A percentile compares a stretch with the other conserved stretches of the same genome.
These are phyloP conservation scores for Alternaria triticina DNA, from an alignment of 2,329 filamentous ascomycete species.

Conservation along the genomic window DNA sequence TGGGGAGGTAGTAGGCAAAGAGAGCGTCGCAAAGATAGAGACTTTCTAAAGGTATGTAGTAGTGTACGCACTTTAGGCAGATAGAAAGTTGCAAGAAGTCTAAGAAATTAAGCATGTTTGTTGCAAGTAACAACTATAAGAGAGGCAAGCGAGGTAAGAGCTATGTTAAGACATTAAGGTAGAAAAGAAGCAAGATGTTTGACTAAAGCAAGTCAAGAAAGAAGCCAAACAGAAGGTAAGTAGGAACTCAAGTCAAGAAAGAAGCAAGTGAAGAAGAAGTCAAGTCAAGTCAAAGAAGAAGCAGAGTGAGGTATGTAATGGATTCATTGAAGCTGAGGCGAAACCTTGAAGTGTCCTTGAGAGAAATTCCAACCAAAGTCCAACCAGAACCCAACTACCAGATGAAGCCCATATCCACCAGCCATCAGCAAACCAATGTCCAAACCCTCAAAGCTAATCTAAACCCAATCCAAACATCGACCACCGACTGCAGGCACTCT, in stretches of 20 bases:
- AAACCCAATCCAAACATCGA: slow-evolving; percentile 6
- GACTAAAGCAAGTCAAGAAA: not conserved
- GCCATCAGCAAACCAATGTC: slow-evolving; percentile 2
- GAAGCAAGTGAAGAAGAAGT: not conserved
- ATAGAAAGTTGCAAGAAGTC: not conserved
- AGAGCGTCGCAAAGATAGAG: not conserved
- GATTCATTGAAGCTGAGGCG: slow-evolving; percentile 8
- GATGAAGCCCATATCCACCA: slow-evolving; percentile 4
- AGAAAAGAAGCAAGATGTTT: not conserved
- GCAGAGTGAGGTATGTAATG: not conserved
- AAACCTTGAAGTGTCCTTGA: not conserved
- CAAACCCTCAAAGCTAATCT: not conserved
- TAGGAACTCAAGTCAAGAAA: not conserved
- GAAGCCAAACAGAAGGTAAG: not conserved
- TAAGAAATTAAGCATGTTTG: not conserved
- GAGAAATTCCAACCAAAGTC: not conserved
- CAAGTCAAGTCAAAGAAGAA: not conserved
- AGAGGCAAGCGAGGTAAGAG: not conserved
- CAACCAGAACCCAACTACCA: not conserved
- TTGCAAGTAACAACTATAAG: not conserved
- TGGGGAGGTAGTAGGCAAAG: not conserved
- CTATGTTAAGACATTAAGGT: not conserved
- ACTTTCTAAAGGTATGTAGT: not conserved
- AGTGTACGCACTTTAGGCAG: not conserved
- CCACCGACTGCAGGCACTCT: slow-evolving; percentile 1